Evolutionary conservation across 2,329 filamentous ascomycete genomes (phyloP).

Genomic region (Neonectria magnoliae): DNA sequence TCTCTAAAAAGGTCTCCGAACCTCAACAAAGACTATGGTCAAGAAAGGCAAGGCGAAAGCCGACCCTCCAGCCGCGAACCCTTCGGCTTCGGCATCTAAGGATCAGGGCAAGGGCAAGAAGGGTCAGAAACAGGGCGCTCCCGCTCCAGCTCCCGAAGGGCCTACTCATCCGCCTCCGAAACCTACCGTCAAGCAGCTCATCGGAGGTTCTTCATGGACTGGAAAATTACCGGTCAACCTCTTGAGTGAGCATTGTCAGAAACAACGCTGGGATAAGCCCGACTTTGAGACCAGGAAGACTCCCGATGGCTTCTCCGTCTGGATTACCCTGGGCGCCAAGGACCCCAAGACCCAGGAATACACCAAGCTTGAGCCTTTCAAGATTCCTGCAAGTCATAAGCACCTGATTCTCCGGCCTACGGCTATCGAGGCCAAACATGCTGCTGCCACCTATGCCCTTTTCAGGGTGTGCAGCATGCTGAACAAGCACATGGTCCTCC

Average conservation of each 20-base stretch:
- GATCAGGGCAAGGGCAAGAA: slow-evolving; percentile 56
- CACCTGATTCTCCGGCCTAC: slow-evolving; percentile 80
- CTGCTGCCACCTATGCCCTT: slow-evolving; percentile 89
- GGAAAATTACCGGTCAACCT: slow-evolving; percentile 95
- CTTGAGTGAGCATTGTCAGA: slow-evolving; percentile 93
- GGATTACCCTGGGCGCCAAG: slow-evolving; percentile 78
- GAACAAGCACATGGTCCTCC: slow-evolving; percentile 93
- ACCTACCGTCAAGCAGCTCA: slow-evolving; percentile 79
- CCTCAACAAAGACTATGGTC: slow-evolving; percentile 50
- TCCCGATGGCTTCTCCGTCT: slow-evolving; percentile 78
- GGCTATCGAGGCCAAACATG: slow-evolving; percentile 90
- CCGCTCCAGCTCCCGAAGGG: slow-evolving; percentile 44
- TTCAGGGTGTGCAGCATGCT: slow-evolving; percentile 95
- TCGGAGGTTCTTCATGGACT: slow-evolving; percentile 96
- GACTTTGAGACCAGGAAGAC: slow-evolving; percentile 87
- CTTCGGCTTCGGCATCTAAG: slow-evolving; percentile 52
- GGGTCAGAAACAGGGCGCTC: slow-evolving; percentile 45
- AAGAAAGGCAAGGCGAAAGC: slow-evolving; percentile 66
- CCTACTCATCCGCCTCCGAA: slow-evolving; percentile 60
- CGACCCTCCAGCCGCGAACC: slow-evolving; percentile 48
- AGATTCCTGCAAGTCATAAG: slow-evolving; percentile 79
- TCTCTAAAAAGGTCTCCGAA: slow-evolving; percentile 17
- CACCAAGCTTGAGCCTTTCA: slow-evolving; percentile 81
- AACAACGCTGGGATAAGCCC: slow-evolving; percentile 93
- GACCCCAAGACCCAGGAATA: slow-evolving; percentile 87